Conservation (phyloP, 768 basidiomycete genomes). For the Mycena alexandri region DNA sequence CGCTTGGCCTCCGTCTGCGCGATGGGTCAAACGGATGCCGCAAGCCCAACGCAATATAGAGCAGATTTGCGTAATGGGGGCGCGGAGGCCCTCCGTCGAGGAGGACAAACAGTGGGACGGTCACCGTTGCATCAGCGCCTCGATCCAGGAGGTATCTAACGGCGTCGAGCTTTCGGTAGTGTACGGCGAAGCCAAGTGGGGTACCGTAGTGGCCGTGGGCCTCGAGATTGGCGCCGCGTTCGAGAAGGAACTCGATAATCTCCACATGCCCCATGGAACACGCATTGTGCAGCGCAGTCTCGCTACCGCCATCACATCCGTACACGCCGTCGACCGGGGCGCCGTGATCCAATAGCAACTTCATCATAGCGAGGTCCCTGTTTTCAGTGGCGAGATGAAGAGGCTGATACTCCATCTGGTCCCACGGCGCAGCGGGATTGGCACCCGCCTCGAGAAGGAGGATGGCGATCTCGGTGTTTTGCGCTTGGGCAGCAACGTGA, state of each 20-base stretch:
- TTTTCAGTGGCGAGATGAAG: conserved; percentile 1
- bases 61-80: neutral
- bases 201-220: neutral
- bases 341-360: conserved; percentile 13
- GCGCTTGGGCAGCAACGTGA: neutral
- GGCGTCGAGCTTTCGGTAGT: neutral
- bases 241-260: conserved; percentile 12
- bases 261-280: conserved; percentile 11
- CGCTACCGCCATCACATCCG: neutral
- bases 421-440: neutral
- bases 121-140: conserved; percentile 20
- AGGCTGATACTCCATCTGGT: neutral
- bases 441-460: conserved; percentile 22
- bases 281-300: conserved; percentile 1
- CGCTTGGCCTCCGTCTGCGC: neutral
- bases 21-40: neutral
- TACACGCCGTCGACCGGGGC: conserved; percentile 1
- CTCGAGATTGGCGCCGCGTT: conserved; percentile 9
- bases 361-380: conserved; percentile 14
- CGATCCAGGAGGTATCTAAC: conserved; percentile 7
- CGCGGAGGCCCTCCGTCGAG: neutral
- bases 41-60: conserved; percentile 17
- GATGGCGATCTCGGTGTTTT: neutral
- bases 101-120: conserved; percentile 6
- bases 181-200: conserved; percentile 18